Evolutionary conservation across 2,329 filamentous ascomycete species (phyloP), one percentile per base, ranked within the genome.

Genomic region (Cryphonectria japonica): DNA sequence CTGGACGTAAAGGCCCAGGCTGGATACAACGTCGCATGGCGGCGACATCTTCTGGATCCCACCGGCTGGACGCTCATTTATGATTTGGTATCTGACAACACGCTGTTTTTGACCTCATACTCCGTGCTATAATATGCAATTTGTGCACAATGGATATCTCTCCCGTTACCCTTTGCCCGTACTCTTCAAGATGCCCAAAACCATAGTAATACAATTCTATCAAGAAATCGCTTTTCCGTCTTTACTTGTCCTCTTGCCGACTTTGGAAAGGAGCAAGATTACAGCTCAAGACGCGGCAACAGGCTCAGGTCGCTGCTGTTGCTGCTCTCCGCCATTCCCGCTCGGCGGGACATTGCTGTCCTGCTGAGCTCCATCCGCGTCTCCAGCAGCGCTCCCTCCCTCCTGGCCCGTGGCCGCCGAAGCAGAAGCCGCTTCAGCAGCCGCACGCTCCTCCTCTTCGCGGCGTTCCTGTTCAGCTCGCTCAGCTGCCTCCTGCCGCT

Each of bases 401-500:
- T 19, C 37, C 13, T 43, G 34, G 19, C 37, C 61, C 16, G 71
- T 16, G 3, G 41, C 59, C 9, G n/a, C 50, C n/a, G 54, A 61
- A 22, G 66, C 67, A 6, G 72, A 34, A 22, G 74, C 76, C n/a
- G 74, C 76, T 22, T 75, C 76, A 54, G 74, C 74, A 9, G 76
- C 77, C 22, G 76, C 76, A 39, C 73, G 74, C 63, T 72, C 52
- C 54, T 64, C 67, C 19, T 77, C 77, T 41, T 78, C 79, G 54
- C 81, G 77, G 59, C 80, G 80, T 16, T 80, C 80, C 0, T 77
- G 79, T 5, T 80, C 81, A 0, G 79, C 80, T 6, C 79, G 81
- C 39, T 80, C 82, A 54, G 81, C 83, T 1, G 80, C 82, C 71
- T 86, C 83, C 74, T 80, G 80, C 37, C 84, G 80, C 72, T 83